Percentiles rank a stretch among this genome's conserved stretches.
These are phyloP conservation scores for Penicillium vulpinum DNA, from an alignment of 2,329 filamentous ascomycete species.

Conservation along the genomic window DNA sequence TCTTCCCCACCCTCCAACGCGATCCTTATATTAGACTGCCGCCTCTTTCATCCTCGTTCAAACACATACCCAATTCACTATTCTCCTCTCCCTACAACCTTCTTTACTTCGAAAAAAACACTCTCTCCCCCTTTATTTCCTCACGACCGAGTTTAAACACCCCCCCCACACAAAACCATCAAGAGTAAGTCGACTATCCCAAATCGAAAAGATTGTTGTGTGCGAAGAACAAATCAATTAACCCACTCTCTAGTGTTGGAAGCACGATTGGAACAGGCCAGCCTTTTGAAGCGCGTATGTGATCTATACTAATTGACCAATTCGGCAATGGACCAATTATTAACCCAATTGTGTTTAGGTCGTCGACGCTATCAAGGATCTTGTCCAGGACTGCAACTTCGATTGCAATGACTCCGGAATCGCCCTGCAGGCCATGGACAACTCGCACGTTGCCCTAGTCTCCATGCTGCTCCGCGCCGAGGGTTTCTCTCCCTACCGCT, in stretches of 20 bases:
- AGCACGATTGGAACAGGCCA: slow-evolving; percentile 93
- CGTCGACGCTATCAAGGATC: slow-evolving; percentile 97
- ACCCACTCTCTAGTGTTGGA: slow-evolving; percentile 69
- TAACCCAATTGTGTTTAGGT: slow-evolving; percentile 57
- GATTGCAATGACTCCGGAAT: slow-evolving; percentile 99
- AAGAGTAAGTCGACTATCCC: slow-evolving; percentile 31
- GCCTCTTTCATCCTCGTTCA: slow-evolving; percentile 19
- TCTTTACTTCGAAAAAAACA: neutral
- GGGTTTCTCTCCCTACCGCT: slow-evolving; percentile 90
- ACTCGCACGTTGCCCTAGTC: slow-evolving; percentile 97
- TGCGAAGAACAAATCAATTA: slow-evolving; percentile 13
- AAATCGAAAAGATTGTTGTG: slow-evolving; percentile 7
- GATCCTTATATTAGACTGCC: slow-evolving; percentile 27
- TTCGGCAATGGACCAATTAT: neutral
- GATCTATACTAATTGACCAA: neutral
- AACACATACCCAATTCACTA: slow-evolving; percentile 10
- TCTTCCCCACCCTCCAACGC: slow-evolving; percentile 34
- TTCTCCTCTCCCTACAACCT: neutral
- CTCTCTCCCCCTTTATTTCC: neutral
- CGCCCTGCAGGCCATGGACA: slow-evolving; percentile 99
- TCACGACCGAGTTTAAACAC: slow-evolving; percentile 2
- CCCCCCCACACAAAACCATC: slow-evolving; percentile 17
- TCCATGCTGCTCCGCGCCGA: slow-evolving; percentile 99
- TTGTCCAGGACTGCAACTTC: slow-evolving; percentile 99
- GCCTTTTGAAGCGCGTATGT: slow-evolving; percentile 87